Evolutionary conservation across 306 rosid species (phyloP).

Genomic region (Cicer cuneatum): DNA sequence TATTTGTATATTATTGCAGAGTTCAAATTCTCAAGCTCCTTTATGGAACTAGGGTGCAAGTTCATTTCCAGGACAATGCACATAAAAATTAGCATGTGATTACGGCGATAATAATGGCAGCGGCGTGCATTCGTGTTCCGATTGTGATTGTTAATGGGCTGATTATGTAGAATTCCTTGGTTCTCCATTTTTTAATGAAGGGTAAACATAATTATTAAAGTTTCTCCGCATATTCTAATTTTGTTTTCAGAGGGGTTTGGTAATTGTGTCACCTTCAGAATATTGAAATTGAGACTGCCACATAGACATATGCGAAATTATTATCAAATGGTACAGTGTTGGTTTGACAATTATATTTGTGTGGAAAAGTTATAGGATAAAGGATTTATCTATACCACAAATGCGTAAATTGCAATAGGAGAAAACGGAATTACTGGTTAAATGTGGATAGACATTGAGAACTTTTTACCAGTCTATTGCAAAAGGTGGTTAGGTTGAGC

Average conservation of each 20-base stretch:
- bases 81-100: background rate
- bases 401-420: background rate
- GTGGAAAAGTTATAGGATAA: background rate
- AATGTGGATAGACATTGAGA: conserved; percentile 33
- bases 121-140: conserved; percentile 10
- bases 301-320: background rate
- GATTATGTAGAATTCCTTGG: conserved; percentile 27
- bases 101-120: background rate
- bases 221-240: conserved; percentile 33
- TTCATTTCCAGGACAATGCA: conserved; percentile 21
- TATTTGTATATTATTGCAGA: conserved; percentile 35
- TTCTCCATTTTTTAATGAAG: conserved; percentile 19
- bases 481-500: conserved; percentile 44
- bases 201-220: conserved; percentile 30
- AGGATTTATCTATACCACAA: conserved; percentile 13
- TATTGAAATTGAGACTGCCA: background rate
- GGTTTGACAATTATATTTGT: conserved; percentile 9
- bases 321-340: conserved; percentile 8
- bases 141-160: conserved; percentile 14
- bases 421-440: conserved; percentile 1
- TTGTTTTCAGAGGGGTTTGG: conserved; percentile 34
- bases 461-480: conserved; percentile 25
- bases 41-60: conserved; percentile 41
- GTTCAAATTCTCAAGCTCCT: conserved; percentile 32
- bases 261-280: conserved; percentile 31